Evolutionary conservation across 352 stramenopile genomes (phyloP), one percentile per base, ranked within the genome.

Genomic region (Globisporangium irregulare): DNA sequence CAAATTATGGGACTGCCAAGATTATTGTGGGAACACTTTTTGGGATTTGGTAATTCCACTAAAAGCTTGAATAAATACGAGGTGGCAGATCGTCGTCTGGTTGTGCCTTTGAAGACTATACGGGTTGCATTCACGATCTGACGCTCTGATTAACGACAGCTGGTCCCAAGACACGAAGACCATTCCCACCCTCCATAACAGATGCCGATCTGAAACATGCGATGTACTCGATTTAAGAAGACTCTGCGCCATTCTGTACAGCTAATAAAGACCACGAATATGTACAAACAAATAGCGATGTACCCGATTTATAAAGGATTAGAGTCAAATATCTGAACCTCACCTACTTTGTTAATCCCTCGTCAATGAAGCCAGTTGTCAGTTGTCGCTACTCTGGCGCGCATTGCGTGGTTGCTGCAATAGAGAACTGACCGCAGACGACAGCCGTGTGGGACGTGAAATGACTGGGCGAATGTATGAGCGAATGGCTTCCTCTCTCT

Each of bases 141-240:
- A 58, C 54, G 54, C 29, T 38, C 54, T 59, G 54, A 59, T 59
- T 59, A 59, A 59, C 54, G 54, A 59, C 27, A 59, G 54, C 15
- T 59, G 54, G 18, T 22, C 10, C 15, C 27, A 59, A 41, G 54
- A 41, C 32, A 20, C 5, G 14, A 32, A 43, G 54, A 25, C 54
- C 7, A 7, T 41, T 59, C 54, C 7, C 54, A 43, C 54, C 54
- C 25, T 59, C 25, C 27, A 41, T 41, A 22, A 36, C 4, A 15
- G 4, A 4, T 58, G 43, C 4, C 18, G 15, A 18, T 48, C 41
- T 2, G 14, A 48, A 48, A 48, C 14, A n/a, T 0, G 14, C 14
- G 7, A 6, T 2, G 4, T 2, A 20, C 7, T 10, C 15, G 4
- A 20, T 48, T 48, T 48, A 48, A 32, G 29, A 32, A 32, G 29